Conservation (phyloP, 2,329 filamentous ascomycete species). For the Botrytis galanthina region DNA sequence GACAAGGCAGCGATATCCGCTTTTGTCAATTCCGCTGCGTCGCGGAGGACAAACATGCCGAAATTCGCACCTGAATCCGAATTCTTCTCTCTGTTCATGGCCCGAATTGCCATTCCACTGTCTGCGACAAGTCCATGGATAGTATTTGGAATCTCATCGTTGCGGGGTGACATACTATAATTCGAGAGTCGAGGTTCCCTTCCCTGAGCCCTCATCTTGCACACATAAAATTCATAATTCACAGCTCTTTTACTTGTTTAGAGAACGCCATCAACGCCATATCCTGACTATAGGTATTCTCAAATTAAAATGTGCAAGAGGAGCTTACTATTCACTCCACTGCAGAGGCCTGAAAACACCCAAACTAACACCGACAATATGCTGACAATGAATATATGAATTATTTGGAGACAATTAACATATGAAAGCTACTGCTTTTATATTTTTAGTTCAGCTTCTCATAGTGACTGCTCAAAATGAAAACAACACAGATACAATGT, state of each 20-base stretch:
- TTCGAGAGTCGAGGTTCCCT: background rate
- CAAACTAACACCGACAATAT: too few relatives aligned
- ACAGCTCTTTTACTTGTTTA: background rate
- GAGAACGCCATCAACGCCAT: background rate
- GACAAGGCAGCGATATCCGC: background rate
- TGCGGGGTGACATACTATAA: background rate
- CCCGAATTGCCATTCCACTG: too few relatives aligned
- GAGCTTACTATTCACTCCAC: background rate
- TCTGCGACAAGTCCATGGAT: background rate
- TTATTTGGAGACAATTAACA: background rate
- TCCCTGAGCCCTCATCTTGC: background rate
- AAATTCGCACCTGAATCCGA: background rate
- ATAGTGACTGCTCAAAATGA: too few relatives aligned
- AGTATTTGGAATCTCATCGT: background rate
- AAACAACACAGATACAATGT: too few relatives aligned
- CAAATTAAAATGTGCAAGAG: background rate
- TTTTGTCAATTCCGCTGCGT: background rate
- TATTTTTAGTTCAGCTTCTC: background rate
- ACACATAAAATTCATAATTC: background rate
- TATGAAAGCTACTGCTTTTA: background rate
- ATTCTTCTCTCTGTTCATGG: background rate
- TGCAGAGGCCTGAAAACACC: background rate
- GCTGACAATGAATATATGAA: background rate
- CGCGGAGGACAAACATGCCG: background rate
- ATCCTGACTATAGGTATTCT: background rate